phyloP scores from a whole-genome alignment of 352 stramenopile species.

The Pythium oligandrum region DNA sequence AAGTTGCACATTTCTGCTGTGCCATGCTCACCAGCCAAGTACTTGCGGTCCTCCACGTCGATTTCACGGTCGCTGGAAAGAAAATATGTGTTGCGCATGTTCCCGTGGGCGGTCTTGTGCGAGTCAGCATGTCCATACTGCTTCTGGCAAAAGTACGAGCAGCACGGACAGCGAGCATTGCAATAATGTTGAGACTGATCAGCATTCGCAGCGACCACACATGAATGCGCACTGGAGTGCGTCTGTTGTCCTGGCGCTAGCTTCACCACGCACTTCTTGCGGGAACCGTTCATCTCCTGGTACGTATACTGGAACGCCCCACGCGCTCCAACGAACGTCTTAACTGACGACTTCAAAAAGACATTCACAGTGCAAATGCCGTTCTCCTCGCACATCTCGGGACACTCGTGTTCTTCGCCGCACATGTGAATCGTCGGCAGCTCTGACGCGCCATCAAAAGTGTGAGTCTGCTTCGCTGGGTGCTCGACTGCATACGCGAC shows the following conservation, averaged over 20 bases:
- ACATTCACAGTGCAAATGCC: constrained; percentile 71
- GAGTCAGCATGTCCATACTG: constrained; percentile 38
- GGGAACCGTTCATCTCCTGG: constrained; percentile 76
- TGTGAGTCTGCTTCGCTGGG: constrained; percentile 23
- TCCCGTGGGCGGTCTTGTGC: constrained; percentile 69
- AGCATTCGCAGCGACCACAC: constrained; percentile 16
- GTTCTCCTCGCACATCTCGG: constrained; percentile 42
- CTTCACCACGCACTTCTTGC: constrained; percentile 49
- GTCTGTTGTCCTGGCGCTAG: constrained; percentile 35
- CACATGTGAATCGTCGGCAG: constrained; percentile 61
- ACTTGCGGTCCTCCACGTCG: constrained; percentile 71
- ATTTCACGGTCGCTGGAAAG: constrained; percentile 49
- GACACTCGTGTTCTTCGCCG: constrained; percentile 43
- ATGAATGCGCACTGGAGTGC: constrained; percentile 45
- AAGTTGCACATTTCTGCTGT: constrained; percentile 80
- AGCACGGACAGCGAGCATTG: constrained; percentile 61
- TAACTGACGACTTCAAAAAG: constrained; percentile 59
- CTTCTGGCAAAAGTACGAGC: constrained; percentile 75
- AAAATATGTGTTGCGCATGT: constrained; percentile 81
- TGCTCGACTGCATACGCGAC: constrained; percentile 51
- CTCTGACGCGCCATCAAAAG: constrained; percentile 37
- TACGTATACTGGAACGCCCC: constrained; percentile 64
- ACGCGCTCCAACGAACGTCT: constrained; percentile 55
- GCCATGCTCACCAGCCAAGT: constrained; percentile 51
- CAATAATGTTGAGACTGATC: constrained; percentile 52